Base-by-base conservation (phyloP, 1,284 basidiomycete genomes). In the Marasmius fiardii region DNA sequence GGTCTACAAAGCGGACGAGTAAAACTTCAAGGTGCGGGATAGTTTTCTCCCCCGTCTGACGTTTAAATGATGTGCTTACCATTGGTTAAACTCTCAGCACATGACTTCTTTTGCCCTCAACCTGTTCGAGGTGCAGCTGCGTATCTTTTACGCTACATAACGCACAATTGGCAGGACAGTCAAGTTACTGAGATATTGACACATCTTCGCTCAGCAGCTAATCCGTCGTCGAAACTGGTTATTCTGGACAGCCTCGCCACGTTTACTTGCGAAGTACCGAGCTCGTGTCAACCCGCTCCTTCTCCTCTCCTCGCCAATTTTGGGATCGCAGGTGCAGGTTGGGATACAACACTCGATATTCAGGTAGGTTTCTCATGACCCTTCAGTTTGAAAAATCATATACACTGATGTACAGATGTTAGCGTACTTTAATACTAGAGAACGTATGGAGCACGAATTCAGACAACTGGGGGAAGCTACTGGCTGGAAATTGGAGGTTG, bases 151-250 rank as follows among this genome's bases (percentile, higher is more conserved):
- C 63, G 67, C 7, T 56, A 61, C 21, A 65, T 74, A 31, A 57
- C 68, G 5, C 73, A 76, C 60, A 69, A 74, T 60, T 75, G 71
- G 71, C 43, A 66, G 2, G 69, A 72, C 44, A 21, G 41, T 0
- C 48, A 61, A 16, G 60, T 60, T 10, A 35, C 52, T 18, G 53
- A 62, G 41, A 69, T 74, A 35, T 63, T 74, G n/a, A 43, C 23
- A 7, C 54, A 64, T 1, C 52, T 72, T 11, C 65, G 71, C 3
- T 59, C 53, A 0, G 69, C 66, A 18, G 70, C 70, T 1, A 49
- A 50, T 3, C 49, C 62, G 0, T 33, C 59, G 0, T 68, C 72
- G 0, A 65, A 61, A 47, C 63, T 74, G 20, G 24, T 74, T 12
- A 31, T 72, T 1, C 59, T 70, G 23, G 73, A 73, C 12, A 61